Evolutionary conservation across 2,329 filamentous ascomycete species (phyloP).

Genomic region (Calonectria ilicicola): DNA sequence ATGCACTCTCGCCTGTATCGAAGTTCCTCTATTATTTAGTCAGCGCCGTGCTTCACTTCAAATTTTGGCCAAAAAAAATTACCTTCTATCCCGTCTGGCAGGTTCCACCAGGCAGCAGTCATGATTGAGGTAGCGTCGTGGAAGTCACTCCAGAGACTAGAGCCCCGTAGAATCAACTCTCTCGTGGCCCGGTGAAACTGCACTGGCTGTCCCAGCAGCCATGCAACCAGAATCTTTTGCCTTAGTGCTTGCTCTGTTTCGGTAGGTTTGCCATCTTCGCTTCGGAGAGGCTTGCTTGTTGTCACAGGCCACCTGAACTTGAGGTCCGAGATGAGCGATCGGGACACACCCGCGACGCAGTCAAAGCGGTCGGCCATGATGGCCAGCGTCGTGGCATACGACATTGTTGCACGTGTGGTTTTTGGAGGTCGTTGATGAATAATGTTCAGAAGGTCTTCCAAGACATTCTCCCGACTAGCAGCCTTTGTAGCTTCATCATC

Average conservation of each 20-base stretch:
- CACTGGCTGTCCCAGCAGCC: slow-evolving; percentile 71
- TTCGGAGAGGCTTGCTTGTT: slow-evolving; percentile 49
- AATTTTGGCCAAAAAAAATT: slow-evolving; percentile 40
- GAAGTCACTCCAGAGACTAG: slow-evolving; percentile 65
- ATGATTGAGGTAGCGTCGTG: slow-evolving; percentile 44
- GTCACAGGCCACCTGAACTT: slow-evolving; percentile 69
- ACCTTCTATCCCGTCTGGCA: slow-evolving; percentile 77
- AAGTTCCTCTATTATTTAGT: slow-evolving; percentile 67
- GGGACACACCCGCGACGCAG: slow-evolving; percentile 67
- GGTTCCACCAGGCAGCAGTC: slow-evolving; percentile 76
- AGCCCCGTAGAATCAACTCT: slow-evolving; percentile 76
- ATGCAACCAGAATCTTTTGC: slow-evolving; percentile 76
- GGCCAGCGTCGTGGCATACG: slow-evolving; percentile 75
- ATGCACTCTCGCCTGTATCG: slow-evolving; percentile 74
- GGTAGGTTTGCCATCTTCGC: slow-evolving; percentile 51
- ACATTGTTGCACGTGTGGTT: slow-evolving; percentile 60
- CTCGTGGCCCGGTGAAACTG: slow-evolving; percentile 72
- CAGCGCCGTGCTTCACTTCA: not conserved
- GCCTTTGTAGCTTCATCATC: slow-evolving; percentile 76
- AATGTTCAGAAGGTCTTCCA: slow-evolving; percentile 75
- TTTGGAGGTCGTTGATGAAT: slow-evolving; percentile 68
- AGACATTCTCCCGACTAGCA: slow-evolving; percentile 70
- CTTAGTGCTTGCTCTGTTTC: slow-evolving; percentile 74
- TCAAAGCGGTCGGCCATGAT: slow-evolving; percentile 81
- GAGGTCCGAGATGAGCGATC: slow-evolving; percentile 61